A percentile compares a stretch with the other conserved stretches of the same genome.
Evolutionary conservation across 805 yeast genomes (phyloP).

Genomic region (Lachancea dasiensis): DNA sequence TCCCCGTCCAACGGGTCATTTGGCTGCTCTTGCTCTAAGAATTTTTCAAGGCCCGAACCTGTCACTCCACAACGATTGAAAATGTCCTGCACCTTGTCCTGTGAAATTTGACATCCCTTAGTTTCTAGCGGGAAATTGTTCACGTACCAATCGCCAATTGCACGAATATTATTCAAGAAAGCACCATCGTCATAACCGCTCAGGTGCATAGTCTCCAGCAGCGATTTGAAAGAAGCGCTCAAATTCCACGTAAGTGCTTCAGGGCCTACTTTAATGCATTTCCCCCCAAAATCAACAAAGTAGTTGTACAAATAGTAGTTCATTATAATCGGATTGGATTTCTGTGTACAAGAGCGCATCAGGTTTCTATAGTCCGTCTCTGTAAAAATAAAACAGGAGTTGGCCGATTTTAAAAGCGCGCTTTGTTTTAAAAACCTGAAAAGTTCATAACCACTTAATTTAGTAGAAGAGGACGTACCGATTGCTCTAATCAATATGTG

Average conservation of each 20-base stretch:
- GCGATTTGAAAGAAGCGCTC: too few species aligned
- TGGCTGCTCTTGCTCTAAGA: neutral
- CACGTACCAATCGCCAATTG: too few species aligned
- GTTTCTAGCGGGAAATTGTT: too few species aligned
- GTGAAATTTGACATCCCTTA: neutral
- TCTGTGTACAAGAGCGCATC: conserved; percentile 5
- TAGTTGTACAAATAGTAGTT: conserved; percentile 9
- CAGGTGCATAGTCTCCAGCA: too few species aligned
- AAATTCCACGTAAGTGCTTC: neutral
- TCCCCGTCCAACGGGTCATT: too few species aligned
- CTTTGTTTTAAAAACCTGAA: conserved; percentile 10
- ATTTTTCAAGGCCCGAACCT: neutral
- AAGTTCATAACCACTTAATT: conserved; percentile 13
- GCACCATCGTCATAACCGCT: too few species aligned
- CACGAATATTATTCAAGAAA: too few species aligned
- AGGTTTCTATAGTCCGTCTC: conserved; percentile 14
- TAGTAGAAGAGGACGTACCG: conserved; percentile 13
- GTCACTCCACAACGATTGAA: conserved; percentile 1
- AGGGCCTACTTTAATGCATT: neutral
- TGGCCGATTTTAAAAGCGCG: neutral
- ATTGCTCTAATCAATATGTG: conserved; percentile 15
- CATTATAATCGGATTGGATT: neutral
- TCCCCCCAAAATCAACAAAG: conserved; percentile 6
- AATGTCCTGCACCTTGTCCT: neutral
- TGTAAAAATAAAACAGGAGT: conserved; percentile 8